Percentiles rank a stretch among this genome's conserved stretches.
phyloP scores from a whole-genome alignment of 352 stramenopile genomes.

The Globisporangium paddicum region DNA sequence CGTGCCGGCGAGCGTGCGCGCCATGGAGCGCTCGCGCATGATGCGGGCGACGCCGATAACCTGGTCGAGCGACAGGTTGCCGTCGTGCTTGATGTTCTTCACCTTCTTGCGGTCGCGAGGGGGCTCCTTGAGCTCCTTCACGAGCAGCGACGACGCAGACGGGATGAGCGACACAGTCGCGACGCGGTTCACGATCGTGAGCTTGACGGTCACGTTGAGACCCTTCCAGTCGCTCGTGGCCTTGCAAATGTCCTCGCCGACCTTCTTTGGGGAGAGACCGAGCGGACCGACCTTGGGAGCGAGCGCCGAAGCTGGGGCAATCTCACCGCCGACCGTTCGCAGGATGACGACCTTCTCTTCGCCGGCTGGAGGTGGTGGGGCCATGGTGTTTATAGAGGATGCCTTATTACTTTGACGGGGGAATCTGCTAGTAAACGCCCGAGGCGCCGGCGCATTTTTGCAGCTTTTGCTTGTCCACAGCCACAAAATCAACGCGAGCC shows the following conservation, averaged over 20 bases:
- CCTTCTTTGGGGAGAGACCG: slow-evolving; percentile 99
- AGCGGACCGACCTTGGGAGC: slow-evolving; percentile 99
- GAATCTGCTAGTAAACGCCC: slow-evolving; percentile 16
- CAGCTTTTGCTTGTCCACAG: background rate
- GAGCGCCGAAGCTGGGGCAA: slow-evolving; percentile 97
- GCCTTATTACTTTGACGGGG: slow-evolving; percentile 27
- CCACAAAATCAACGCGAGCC: background rate
- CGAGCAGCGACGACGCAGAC: slow-evolving; percentile 97
- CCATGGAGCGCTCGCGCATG: slow-evolving; percentile 98
- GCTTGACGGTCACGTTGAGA: slow-evolving; percentile 99
- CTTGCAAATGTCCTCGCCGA: slow-evolving; percentile 99
- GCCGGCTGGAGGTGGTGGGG: slow-evolving; percentile 82
- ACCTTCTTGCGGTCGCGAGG: slow-evolving; percentile 99
- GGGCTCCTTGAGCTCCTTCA: slow-evolving; percentile 99
- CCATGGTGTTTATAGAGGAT: slow-evolving; percentile 92
- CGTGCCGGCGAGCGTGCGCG: slow-evolving; percentile 93
- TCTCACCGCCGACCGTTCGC: slow-evolving; percentile 98
- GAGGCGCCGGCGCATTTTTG: background rate
- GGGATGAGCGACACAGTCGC: slow-evolving; percentile 97
- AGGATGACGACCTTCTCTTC: slow-evolving; percentile 95
- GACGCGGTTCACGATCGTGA: slow-evolving; percentile 99
- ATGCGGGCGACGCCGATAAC: slow-evolving; percentile 98
- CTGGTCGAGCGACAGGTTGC: slow-evolving; percentile 99
- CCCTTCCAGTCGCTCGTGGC: slow-evolving; percentile 99
- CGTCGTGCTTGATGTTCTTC: slow-evolving; percentile 99